phyloP scores from a whole-genome alignment of 2,329 filamentous ascomycete genomes.

The Verticillium klebahnii region DNA sequence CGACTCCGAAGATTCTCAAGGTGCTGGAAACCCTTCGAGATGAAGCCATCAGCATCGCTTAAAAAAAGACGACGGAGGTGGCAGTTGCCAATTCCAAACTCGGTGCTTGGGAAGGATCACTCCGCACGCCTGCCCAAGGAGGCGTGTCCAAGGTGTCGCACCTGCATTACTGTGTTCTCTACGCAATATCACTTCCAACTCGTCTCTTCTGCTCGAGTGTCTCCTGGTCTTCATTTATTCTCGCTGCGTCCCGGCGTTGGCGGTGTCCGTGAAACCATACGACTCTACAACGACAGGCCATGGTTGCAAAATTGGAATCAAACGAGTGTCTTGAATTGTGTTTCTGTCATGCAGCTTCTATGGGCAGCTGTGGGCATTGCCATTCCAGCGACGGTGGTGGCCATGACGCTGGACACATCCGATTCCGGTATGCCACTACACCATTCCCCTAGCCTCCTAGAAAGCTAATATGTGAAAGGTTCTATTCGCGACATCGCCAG shows the following conservation, averaged over 20 bases:
- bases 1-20: too few species aligned
- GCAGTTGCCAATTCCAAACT: too few species aligned
- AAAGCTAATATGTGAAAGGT: neutral
- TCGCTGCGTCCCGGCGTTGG: too few species aligned
- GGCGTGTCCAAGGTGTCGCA: neutral
- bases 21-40: too few species aligned
- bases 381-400: neutral
- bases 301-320: neutral
- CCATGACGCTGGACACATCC: neutral
- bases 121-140: neutral
- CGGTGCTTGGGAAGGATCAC: neutral
- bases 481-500: slow-evolving; percentile 44
- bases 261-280: neutral
- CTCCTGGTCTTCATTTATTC: neutral
- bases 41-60: too few species aligned
- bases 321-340: neutral
- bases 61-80: too few species aligned
- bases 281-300: neutral
- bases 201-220: neutral
- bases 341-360: neutral
- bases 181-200: neutral
- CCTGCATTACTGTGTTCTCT: neutral
- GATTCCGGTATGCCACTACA: neutral
- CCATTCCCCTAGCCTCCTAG: neutral
- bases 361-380: neutral